Base-by-base conservation (phyloP, 148 eudicot species). In the Rhododendron williamsianum region DNA sequence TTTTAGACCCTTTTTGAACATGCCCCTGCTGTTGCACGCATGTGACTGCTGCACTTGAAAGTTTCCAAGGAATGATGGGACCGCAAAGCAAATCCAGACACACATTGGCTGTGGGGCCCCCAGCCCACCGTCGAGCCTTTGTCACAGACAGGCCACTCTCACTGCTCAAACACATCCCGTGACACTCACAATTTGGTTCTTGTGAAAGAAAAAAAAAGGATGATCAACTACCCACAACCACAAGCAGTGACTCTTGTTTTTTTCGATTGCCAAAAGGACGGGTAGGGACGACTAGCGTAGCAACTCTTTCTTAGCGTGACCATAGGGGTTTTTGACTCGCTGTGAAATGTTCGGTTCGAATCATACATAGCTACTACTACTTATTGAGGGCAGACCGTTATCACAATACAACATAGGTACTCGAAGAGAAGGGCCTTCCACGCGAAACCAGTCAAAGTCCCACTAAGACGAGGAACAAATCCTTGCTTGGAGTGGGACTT, bases 231-330 rank as follows among this genome's bases (percentile, higher is more conserved):
- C 30, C 71, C 71, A 65, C 30, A 9, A 65, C 71, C 71, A n/a
- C 71, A 65, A 0, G 2, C 71, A n/a, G 71, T 9, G 13, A n/a
- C 13, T 65, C 11, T 41, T 41, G 6, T 41, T 41, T 41, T 41
- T 41, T 5, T 5, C 6, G 36, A 4, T 41, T 41, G 45, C 1
- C 6, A 0, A 41, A 41, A 41, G 1, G 6, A 6, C 0, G 45
- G 6, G 0, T 0, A 41, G 1, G 1, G 8, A 6, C 1, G 1
- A 41, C 1, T 7, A 5, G 8, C 45, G 6, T 41, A 41, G 45
- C 7, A 41, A 41, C 0, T 41, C 1, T 6, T 0, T 0, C 0
- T 41, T 41, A 6, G 7, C 6, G 6, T 41, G 45, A 41, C 0
- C 8, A 41, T 41, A 41, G 6, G 8, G 1, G 7, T 6, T 41